Percentiles rank a stretch among this genome's conserved stretches.
These are phyloP conservation scores for Solanum hybrid DNA, from an alignment of 305 asterid species.

Conservation along the genomic window DNA sequence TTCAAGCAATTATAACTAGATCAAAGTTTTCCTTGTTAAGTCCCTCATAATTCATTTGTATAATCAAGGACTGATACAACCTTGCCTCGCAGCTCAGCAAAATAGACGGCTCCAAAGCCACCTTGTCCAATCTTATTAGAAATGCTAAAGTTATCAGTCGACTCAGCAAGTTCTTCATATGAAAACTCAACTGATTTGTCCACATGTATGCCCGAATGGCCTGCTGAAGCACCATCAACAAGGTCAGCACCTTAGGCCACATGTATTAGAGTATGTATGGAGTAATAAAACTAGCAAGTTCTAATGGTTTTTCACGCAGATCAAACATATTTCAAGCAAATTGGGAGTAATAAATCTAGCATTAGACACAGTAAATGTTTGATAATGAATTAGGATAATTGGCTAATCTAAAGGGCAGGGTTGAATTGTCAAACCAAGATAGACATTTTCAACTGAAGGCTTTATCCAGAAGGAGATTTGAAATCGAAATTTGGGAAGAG, in stretches of 20 bases:
- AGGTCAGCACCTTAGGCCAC: constrained; percentile 10
- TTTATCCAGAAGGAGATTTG: not conserved
- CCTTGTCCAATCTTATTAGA: constrained; percentile 88
- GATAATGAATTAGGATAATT: no score
- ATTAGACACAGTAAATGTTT: not conserved
- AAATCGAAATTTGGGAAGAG: not conserved
- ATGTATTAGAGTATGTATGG: no score
- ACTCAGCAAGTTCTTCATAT: constrained; percentile 78
- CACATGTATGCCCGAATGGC: constrained; percentile 55
- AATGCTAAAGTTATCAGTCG: constrained; percentile 67
- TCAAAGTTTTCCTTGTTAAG: no score
- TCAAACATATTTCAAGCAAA: no score
- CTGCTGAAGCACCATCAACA: constrained; percentile 38
- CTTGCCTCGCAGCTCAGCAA: constrained; percentile 94
- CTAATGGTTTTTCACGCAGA: no score
- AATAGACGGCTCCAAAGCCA: constrained; percentile 84
- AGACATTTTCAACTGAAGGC: not conserved
- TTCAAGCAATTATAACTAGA: no score
- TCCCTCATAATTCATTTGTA: no score
- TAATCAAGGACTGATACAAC: not conserved
- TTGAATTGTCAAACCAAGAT: no score
- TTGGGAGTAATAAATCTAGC: no score
- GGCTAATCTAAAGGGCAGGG: no score
- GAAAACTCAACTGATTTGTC: constrained; percentile 83
- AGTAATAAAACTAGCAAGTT: no score